Percentiles rank a stretch among this genome's conserved stretches.
Conservation (phyloP, 805 yeast genomes). For the Vanderwaltozyma polyspora region DNA sequence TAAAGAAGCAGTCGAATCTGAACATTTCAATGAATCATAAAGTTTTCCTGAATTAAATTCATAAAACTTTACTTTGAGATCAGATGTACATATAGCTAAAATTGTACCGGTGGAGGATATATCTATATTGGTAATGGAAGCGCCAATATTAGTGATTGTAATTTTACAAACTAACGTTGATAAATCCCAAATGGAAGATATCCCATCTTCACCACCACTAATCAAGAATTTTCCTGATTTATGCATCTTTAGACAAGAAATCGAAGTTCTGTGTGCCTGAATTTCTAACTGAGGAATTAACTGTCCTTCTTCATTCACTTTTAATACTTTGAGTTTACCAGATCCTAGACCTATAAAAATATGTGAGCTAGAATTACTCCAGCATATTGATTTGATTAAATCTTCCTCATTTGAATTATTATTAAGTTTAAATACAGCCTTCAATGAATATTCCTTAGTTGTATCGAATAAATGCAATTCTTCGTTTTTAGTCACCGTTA, state of each 20-base stretch:
- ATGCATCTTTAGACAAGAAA: constrained; percentile 37
- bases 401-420: constrained; percentile 10
- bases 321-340: constrained; percentile 32
- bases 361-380: constrained; percentile 28
- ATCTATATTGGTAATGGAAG: constrained; percentile 14
- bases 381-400: constrained; percentile 20
- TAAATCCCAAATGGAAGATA: constrained; percentile 18
- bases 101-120: constrained; percentile 17
- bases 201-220: constrained; percentile 35
- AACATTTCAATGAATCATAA: constrained; percentile 2
- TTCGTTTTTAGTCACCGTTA: constrained; percentile 33
- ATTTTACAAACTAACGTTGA: constrained; percentile 10
- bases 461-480: constrained; percentile 30
- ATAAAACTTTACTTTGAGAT: constrained; percentile 12
- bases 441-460: constrained; percentile 22
- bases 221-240: constrained; percentile 41
- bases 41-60: constrained; percentile 7
- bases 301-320: constrained; percentile 3
- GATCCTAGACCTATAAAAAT: constrained; percentile 37
- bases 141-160: constrained; percentile 10
- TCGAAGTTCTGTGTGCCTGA: constrained; percentile 41
- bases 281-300: constrained; percentile 11
- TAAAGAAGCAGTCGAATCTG: constrained; percentile 6
- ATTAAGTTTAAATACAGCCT: constrained; percentile 3
- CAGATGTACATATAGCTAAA: constrained; percentile 13